Base-by-base conservation (phyloP, 306 rosid species). In the Prunus mongolica region DNA sequence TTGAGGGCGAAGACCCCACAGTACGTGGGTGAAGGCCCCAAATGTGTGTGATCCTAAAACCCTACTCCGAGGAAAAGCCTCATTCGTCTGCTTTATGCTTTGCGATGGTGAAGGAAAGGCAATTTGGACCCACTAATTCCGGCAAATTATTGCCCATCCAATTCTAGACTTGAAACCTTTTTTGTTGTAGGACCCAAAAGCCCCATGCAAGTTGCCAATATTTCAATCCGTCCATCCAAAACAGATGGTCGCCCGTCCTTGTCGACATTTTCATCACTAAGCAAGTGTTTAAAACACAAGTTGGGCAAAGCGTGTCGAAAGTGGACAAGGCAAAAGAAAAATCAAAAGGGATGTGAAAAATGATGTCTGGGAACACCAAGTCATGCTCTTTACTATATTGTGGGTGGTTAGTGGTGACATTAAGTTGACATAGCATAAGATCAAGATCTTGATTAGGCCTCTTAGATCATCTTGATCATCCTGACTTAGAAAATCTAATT, bases 11-110 rank as follows among this genome's bases (percentile, higher is more conserved):
- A 1, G 20, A 25, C 24, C 83, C 86, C 78, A 79, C 74, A 64
- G 75, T 88, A 80, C 76, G 87, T 83, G 86, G 78, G 44, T 16
- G 13, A 49, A 3, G 80, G 28, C 85, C 87, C 86, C 72, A 60
- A 71, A 20, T 9, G 68, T 45, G 81, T 12, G 78, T 5, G 73
- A 2, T 20, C 19, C 19, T 38, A 8, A 52, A 28, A 19, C 45
- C 67, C 34, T 18, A 6, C 20, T 7, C 47, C 27, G 2, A 28
- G 12, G 52, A 72, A 72, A 65, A 64, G 68, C 14, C 66, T 16
- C 58, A 9, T 66, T 66, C 55, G n/a, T 67, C 58, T 25, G 46
- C 27, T 15, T 28, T 19, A 25, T n/a, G 46, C 22, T 16, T 4
- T 45, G 20, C 3, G 63, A 28, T 27, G 78, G 62, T 47, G 78